Conservation (phyloP, 2,329 filamentous ascomycete genomes). For the Epichloe hybrida region DNA sequence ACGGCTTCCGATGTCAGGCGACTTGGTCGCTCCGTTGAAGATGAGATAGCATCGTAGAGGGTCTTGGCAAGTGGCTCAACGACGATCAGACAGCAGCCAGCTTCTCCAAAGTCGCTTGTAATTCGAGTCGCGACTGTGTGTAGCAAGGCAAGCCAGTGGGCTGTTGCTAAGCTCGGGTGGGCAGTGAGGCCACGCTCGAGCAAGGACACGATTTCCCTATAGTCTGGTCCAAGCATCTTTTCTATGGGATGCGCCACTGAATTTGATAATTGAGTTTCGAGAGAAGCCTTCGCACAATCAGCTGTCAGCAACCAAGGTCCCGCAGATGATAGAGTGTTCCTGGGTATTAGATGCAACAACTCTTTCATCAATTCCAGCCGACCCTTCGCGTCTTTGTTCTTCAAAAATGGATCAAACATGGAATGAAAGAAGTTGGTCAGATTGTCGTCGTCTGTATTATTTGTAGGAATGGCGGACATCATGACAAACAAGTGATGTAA, state of each 20-base stretch:
- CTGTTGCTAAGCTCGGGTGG: slow-evolving; percentile 32
- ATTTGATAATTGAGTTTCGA: slow-evolving; percentile 19
- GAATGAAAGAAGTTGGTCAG: slow-evolving; percentile 32
- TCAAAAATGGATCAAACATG: slow-evolving; percentile 46
- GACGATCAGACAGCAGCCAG: slow-evolving; percentile 49
- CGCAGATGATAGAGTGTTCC: slow-evolving; percentile 30
- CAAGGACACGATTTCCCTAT: slow-evolving; percentile 54
- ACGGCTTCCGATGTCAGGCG: slow-evolving; percentile 22
- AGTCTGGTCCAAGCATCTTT: slow-evolving; percentile 49
- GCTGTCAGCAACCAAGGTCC: slow-evolving; percentile 40
- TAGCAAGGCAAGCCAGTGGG: slow-evolving; percentile 42
- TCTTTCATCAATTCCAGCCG: slow-evolving; percentile 35
- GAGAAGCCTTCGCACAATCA: slow-evolving; percentile 27
- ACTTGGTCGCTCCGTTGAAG: slow-evolving; percentile 4
- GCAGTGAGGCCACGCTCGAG: slow-evolving; percentile 46
- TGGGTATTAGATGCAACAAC: slow-evolving; percentile 35
- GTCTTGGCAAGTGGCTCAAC: slow-evolving; percentile 57
- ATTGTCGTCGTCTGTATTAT: slow-evolving; percentile 32
- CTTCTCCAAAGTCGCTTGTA: slow-evolving; percentile 51
- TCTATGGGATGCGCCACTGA: slow-evolving; percentile 11
- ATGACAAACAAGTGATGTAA: slow-evolving; percentile 53
- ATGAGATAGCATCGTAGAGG: slow-evolving; percentile 24
- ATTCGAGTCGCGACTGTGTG: slow-evolving; percentile 41
- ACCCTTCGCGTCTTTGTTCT: slow-evolving; percentile 29
- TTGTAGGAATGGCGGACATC: slow-evolving; percentile 37